Evolutionary conservation across 2,329 filamentous ascomycete genomes (phyloP), one percentile per base, ranked within the genome.

Genomic region (Periconia sp.): DNA sequence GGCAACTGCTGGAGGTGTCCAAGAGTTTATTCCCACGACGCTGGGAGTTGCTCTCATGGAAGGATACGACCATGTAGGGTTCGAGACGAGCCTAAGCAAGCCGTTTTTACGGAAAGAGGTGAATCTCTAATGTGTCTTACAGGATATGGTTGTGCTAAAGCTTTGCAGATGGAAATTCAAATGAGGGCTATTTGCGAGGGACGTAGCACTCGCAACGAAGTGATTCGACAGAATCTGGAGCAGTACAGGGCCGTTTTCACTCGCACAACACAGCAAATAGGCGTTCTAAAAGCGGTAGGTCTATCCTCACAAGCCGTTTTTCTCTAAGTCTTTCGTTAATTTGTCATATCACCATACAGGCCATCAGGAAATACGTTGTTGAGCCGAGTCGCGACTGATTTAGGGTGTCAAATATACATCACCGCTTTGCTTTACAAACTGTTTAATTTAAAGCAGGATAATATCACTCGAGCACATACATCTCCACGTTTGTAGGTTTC

Each of bases 131-230:
- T 42, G 32, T 33, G 31, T 40, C 31, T 40, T 40, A 35, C 33
- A 17, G 15, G 42, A 44, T 33, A 32, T 26, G 43, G 8, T 35
- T 36, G 24, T 18, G 45, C 54, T 60, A 48, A 61, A 45, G 13
- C 21, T 48, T 38, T 36, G 47, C 54, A 78, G 77, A 96, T 96
- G 90, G 94, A 99, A 72, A 74, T 90, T 49, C 89, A 91, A 68
- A 96, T 99, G 92, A 94, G 92, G 67, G 89, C 89, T 44, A 96
- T 99, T 43, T 97, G 94, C 71, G 91, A 92, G 46, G 94, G 94
- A 18, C 84, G 82, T 37, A 87, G 84, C 52, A 88, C 86, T 23
- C 86, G 84, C 61, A 79, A 82, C 40, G 81, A 83, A 15, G 89
- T 99, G 33, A 80, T 99, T 29, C 79, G 85, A 40, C 86, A 95